Evolutionary conservation across 2,329 filamentous ascomycete genomes (phyloP), one percentile per base, ranked within the genome.

Genomic region (Curvularia sp.): DNA sequence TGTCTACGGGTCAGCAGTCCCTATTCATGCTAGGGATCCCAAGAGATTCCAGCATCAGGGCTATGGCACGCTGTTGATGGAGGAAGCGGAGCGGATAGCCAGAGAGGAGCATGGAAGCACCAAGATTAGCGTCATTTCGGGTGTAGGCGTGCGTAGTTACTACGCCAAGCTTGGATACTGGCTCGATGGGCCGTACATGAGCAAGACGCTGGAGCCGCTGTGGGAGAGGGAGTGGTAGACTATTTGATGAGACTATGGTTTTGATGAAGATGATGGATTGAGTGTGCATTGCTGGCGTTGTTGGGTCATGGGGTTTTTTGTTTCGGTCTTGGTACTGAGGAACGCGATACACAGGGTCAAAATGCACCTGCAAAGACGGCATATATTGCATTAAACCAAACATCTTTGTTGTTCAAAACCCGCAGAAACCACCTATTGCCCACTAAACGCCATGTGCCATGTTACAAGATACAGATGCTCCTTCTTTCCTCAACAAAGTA

Each of bases 21-120:
- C 95, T 0, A 91, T 99, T 46, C 95, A 99, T 78, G 94, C 93
- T 8, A 86, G 96, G 56, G 95, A 99, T 69, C 93, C 94, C 20
- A 89, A 91, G 78, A 98, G 98, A 79, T 98, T 98, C 79, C 95
- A 99, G 81, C 95, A 99, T 79, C 95, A 97, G 76, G 95, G 95
- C 0, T 99, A 96, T 67, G 95, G 95, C 48, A 99, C 95, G 1
- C 78, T 99, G 61, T 75, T 99, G 65, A 99, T 99, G 96, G 94
- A 98, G 74, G 94, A 98, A 80, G 96, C 95, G 0, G 95, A 98
- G 80, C 85, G 93, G 51, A 99, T 99, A 64, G 94, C 96, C 0
- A 86, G 92, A 55, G 90, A 97, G 64, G 95, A 99, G 79, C 95
- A 99, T 73, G 91, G 93, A 5, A 97, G 93, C 69, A 85, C 85